A percentile compares a stretch with the other conserved stretches of the same genome.
Conservation (phyloP, 1,284 basidiomycete species). For the Trichosporon sp. region DNA sequence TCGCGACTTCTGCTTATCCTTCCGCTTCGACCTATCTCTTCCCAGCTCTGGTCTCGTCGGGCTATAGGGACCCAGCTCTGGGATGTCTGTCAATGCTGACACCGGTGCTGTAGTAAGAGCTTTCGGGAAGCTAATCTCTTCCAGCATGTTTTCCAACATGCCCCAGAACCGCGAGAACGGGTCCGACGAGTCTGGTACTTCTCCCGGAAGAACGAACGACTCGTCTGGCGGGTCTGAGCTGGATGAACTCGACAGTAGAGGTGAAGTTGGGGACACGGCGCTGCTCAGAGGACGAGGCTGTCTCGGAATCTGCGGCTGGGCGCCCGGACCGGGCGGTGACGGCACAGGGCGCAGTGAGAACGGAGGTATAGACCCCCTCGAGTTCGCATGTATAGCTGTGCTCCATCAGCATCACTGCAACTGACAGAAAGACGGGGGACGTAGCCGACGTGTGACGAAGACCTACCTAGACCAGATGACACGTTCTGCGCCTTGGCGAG, state of each 20-base stretch:
- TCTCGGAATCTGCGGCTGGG: slow-evolving; percentile 3
- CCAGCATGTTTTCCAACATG: slow-evolving; percentile 54
- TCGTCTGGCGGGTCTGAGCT: slow-evolving; percentile 43
- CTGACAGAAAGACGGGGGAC: not conserved
- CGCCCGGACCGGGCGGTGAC: slow-evolving; percentile 4
- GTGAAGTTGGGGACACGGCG: slow-evolving; percentile 33
- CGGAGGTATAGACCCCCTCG: slow-evolving; percentile 39
- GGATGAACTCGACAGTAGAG: slow-evolving; percentile 47
- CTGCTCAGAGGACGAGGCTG: not conserved
- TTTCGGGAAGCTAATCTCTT: slow-evolving; percentile 54
- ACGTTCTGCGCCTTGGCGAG: slow-evolving; percentile 13
- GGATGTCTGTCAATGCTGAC: not conserved
- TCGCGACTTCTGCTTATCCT: not conserved
- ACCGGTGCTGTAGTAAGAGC: slow-evolving; percentile 32
- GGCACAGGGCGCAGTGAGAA: slow-evolving; percentile 42
- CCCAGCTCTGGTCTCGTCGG: not conserved
- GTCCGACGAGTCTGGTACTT: slow-evolving; percentile 48
- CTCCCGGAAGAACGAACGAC: slow-evolving; percentile 45
- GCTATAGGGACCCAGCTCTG: not conserved
- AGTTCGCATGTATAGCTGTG: slow-evolving; percentile 26
- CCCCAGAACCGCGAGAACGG: slow-evolving; percentile 58
- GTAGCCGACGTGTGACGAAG: not conserved
- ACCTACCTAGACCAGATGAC: slow-evolving; percentile 21
- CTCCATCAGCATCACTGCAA: slow-evolving; percentile 1
- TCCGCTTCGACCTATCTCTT: not conserved